Base-by-base conservation (phyloP, 2,329 filamentous ascomycete species). In the Pezicula carpinea region DNA sequence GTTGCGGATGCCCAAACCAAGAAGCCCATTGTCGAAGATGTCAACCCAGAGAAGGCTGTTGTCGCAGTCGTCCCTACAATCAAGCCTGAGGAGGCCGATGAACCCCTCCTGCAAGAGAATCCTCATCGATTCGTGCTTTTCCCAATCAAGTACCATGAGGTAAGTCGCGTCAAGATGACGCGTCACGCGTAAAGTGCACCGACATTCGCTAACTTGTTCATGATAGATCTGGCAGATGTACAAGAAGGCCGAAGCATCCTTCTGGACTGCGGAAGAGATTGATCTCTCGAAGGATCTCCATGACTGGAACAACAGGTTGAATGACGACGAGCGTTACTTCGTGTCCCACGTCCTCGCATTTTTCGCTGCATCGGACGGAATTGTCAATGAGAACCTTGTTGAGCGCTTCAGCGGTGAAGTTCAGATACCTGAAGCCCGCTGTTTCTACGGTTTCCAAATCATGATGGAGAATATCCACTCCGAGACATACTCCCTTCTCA, bases 381-480 rank as follows among this genome's bases (percentile, higher is more conserved):
- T 99, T 58, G 93, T 99, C 77, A 99, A 99, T 68, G 93, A 99
- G 81, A 99, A 99, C 78, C 79, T 99, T 19, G 84, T 99, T 51
- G 91, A 97, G 81, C 89, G 93, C 54, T 99, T 99, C 83, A 95
- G 89, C 64, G 85, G 82, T 56, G 93, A 99, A 73, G 92, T 99
- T 23, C 93, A 99, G 74, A 84, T 97, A 49, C 92, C 93, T 10
- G 93, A 99, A 74, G 93, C 93, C 55, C 90, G 93, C 64, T 99
- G 93, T 83, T 99, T 99, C 80, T 99, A 99, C 71, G 93, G 93
- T 56, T 99, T 99, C 82, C 93, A 99, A 77, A 97, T 97, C 76
- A 99, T 99, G 93, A 97, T 99, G 89, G 93, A 99, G 80, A 99
- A 99, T 76, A 96, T 99, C 64, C 93, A 99, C 80, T 96, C 93